A percentile compares a stretch with the other conserved stretches of the same genome.
These are phyloP conservation scores for Tagetes erecta DNA, from an alignment of 129 eudicot species.

Conservation along the genomic window DNA sequence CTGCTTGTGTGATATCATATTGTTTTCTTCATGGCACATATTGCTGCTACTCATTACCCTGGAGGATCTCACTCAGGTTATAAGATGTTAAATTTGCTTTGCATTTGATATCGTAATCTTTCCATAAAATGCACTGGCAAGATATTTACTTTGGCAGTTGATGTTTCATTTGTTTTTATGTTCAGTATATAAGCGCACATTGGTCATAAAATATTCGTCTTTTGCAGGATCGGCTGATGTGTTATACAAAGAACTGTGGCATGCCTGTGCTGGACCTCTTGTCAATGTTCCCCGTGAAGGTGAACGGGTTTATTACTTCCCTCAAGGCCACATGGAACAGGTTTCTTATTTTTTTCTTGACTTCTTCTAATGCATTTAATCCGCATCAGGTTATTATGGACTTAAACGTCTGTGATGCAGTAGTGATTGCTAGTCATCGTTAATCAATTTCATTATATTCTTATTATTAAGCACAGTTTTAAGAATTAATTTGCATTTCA, in stretches of 20 bases:
- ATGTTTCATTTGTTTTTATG: not conserved
- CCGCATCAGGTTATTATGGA: not conserved
- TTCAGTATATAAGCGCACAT: not conserved
- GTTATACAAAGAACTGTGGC: constrained; percentile 82
- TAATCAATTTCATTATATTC: not conserved
- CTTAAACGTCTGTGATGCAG: constrained; percentile 1
- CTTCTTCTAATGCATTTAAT: not conserved
- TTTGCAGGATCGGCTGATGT: constrained; percentile 51
- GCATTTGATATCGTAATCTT: not conserved
- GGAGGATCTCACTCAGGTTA: constrained; percentile 64
- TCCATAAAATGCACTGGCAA: not conserved
- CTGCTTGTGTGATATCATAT: constrained; percentile 13
- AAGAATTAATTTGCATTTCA: constrained; percentile 6
- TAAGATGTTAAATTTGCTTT: not conserved
- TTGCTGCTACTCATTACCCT: constrained; percentile 40
- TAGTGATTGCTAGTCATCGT: constrained; percentile 14
- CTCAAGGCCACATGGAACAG: constrained; percentile 99
- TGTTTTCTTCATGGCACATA: constrained; percentile 49
- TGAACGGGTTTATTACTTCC: constrained; percentile 87
- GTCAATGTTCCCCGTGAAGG: constrained; percentile 86
- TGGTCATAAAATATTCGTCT: constrained; percentile 3
- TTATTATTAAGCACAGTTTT: not conserved
- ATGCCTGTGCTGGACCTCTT: constrained; percentile 95
- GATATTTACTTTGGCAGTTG: not conserved
- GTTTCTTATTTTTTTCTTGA: constrained; percentile 27